These are phyloP conservation scores for Suhomyces taliae DNA, from an alignment of 1,139 yeast species.

Conservation along the genomic window DNA sequence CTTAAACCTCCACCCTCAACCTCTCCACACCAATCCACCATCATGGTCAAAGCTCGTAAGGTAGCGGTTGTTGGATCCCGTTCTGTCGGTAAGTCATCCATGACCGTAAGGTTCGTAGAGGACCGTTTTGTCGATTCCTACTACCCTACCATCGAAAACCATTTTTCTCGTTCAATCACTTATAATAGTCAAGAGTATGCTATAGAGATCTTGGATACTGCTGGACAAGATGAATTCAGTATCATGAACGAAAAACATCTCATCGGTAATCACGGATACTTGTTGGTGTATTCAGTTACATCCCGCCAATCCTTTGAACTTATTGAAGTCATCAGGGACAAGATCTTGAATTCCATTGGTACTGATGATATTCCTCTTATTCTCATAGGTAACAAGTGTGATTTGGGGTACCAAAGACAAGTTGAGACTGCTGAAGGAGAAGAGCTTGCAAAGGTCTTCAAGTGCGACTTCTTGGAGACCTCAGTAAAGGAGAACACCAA, in stretches of 20 bases:
- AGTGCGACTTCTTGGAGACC: constrained; percentile 75
- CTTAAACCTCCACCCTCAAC: background rate
- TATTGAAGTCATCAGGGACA: constrained; percentile 76
- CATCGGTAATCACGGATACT: constrained; percentile 83
- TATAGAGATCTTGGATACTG: constrained; percentile 87
- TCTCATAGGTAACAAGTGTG: constrained; percentile 82
- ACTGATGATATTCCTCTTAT: constrained; percentile 75
- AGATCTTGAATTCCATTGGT: constrained; percentile 76
- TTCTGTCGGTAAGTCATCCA: constrained; percentile 86
- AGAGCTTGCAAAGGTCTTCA: constrained; percentile 59
- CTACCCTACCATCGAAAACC: constrained; percentile 92
- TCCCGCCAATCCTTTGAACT: constrained; percentile 79
- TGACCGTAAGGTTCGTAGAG: constrained; percentile 85
- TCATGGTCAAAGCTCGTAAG: constrained; percentile 61
- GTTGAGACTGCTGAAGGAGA: constrained; percentile 67
- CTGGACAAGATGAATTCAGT: constrained; percentile 92
- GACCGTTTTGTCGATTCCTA: constrained; percentile 86
- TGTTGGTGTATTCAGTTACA: constrained; percentile 80
- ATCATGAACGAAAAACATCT: constrained; percentile 81
- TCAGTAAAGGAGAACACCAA: constrained; percentile 76
- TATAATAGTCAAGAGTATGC: constrained; percentile 77
- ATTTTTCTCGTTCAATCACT: constrained; percentile 70
- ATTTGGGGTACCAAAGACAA: constrained; percentile 63
- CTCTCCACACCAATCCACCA: background rate
- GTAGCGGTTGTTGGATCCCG: constrained; percentile 88